Base-by-base conservation (phyloP, 352 stramenopile genomes). In the Phytopythium cucurbitacearum region DNA sequence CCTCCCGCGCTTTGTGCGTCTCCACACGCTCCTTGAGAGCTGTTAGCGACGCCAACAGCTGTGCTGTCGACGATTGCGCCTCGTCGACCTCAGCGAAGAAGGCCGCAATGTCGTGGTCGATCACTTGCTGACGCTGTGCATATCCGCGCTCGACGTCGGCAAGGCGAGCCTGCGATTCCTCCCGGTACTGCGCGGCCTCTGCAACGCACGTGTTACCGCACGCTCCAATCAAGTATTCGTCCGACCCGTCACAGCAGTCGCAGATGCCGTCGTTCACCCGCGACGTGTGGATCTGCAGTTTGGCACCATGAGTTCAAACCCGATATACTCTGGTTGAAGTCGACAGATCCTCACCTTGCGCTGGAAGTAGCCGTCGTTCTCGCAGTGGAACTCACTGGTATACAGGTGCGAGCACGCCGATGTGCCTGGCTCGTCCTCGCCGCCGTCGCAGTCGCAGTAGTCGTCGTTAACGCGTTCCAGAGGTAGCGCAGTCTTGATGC, bases 171-270 rank as follows among this genome's bases (percentile, higher is more conserved):
- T 71, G 45, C 16, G 79, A 76, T 15, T 62, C 45, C 33, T 76
- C 53, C 15, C 66, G 69, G 51, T 70, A 73, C 13, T 44, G 62
- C 13, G 57, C 53, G 0, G 81, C 81, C 35, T 74, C 67, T 0
- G 15, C 40, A 0, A 33, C 48, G 51, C 85, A 95, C 37, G 73
- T 83, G 44, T 92, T 74, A 3, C 34, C 11, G 47, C 82, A 93
- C 7, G 36, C 3, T 0, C 32, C 13, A 13, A 38, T 44, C 8
- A 57, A n/a, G 44, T 65, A 67, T 58, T 99, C 96, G 56, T 99
- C 96, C 11, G 80, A 82, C 9, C 96, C 97, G 62, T 99, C 95
- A 54, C 97, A 99, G 69, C 97, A 99, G 76, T 99, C 96, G 61
- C 97, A 99, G 51, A 99, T 80, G 8, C 89, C 92, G 65, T 99